phyloP scores from a whole-genome alignment of 352 stramenopile species.

The Globisporangium splendens region DNA sequence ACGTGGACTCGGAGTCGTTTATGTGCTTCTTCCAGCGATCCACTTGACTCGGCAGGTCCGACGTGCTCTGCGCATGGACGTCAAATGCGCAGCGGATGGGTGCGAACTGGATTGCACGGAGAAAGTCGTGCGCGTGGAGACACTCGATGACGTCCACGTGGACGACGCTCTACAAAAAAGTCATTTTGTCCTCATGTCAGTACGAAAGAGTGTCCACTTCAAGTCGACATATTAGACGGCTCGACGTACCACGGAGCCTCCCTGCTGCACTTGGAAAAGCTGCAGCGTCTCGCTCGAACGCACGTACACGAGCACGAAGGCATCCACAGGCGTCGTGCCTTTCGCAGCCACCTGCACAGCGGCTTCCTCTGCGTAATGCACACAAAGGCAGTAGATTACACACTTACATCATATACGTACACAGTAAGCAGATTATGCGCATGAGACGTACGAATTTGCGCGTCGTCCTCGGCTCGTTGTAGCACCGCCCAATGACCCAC shows the following conservation, averaged over 20 bases:
- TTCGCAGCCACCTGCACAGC: slow-evolving; percentile 1
- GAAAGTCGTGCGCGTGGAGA: slow-evolving; percentile 52
- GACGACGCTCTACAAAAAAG: slow-evolving; percentile 4
- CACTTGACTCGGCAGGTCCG: slow-evolving; percentile 18
- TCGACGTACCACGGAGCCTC: background rate
- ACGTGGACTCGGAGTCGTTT: slow-evolving; percentile 17
- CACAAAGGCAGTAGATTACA: background rate
- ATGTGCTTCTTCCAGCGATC: slow-evolving; percentile 29
- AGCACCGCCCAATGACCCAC: slow-evolving; percentile 11
- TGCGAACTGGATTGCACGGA: slow-evolving; percentile 22
- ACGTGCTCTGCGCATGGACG: slow-evolving; percentile 18
- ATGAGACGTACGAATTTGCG: slow-evolving; percentile 4
- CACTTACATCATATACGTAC: background rate
- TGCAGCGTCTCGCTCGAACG: slow-evolving; percentile 15
- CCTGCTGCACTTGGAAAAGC: slow-evolving; percentile 6
- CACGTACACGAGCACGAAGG: slow-evolving; percentile 22
- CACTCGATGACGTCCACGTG: slow-evolving; percentile 31
- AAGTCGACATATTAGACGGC: too few relatives aligned
- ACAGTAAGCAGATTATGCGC: background rate
- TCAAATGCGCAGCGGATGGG: slow-evolving; percentile 42
- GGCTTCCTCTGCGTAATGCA: background rate
- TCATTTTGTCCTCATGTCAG: too few relatives aligned
- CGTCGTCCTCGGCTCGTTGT: slow-evolving; percentile 5
- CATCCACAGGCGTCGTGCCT: background rate
- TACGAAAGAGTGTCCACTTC: too few relatives aligned